phyloP scores from a whole-genome alignment of 345 rosid species.

The Odontarrhena argentea region DNA sequence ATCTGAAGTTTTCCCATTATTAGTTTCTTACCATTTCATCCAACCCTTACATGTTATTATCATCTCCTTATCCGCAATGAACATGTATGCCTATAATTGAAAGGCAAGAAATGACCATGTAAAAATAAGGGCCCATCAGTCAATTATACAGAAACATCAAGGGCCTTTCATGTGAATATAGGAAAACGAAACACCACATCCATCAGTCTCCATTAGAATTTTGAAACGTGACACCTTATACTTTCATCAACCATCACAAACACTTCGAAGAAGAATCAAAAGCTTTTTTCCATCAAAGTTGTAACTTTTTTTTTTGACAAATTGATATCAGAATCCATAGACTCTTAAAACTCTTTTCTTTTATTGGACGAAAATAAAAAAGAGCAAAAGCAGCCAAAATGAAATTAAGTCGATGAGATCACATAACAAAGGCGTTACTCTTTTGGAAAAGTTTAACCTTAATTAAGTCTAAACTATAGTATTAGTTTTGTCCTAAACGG shows the following conservation, averaged over 20 bases:
- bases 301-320: neutral
- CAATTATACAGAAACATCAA: neutral
- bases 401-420: constrained; percentile 16
- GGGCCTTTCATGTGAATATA: neutral
- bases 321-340: too few species aligned
- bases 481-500: neutral
- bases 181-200: neutral
- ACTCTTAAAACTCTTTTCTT: too few species aligned
- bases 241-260: neutral
- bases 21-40: too few species aligned
- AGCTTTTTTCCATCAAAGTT: neutral
- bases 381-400: constrained; percentile 9
- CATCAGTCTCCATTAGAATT: neutral
- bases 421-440: constrained; percentile 35
- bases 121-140: neutral
- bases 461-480: neutral
- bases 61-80: too few species aligned
- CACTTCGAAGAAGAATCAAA: too few species aligned
- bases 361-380: neutral
- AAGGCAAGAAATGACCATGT: neutral
- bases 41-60: neutral
- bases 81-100: too few species aligned
- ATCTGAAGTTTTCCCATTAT: too few species aligned
- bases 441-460: constrained; percentile 13
- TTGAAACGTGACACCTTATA: neutral